Evolutionary conservation across 2,329 filamentous ascomycete species (phyloP).

Genomic region (Trichoderma gracile): DNA sequence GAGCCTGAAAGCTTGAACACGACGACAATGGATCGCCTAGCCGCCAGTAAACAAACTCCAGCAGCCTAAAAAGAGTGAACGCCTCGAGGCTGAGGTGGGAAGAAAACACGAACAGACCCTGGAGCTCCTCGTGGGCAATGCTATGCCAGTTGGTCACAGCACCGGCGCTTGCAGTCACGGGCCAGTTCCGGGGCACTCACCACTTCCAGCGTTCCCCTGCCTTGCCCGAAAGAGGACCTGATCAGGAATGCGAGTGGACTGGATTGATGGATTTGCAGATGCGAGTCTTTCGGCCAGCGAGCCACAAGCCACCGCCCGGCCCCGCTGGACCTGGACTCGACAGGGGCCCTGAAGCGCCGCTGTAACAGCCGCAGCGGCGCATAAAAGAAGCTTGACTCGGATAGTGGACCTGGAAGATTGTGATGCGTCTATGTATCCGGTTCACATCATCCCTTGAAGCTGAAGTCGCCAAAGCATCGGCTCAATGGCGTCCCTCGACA

Average conservation of each 20-base stretch:
- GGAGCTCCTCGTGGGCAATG: background rate
- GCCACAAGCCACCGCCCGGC: background rate
- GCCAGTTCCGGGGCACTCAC: background rate
- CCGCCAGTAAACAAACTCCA: background rate
- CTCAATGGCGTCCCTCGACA: too few relatives aligned
- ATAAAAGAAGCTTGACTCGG: background rate
- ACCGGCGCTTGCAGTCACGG: slow-evolving; percentile 13
- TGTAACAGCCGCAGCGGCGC: background rate
- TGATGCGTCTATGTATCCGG: too few relatives aligned
- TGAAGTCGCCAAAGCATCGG: too few relatives aligned
- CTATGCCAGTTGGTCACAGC: slow-evolving; percentile 10
- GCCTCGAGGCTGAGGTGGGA: slow-evolving; percentile 8
- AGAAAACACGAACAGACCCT: background rate
- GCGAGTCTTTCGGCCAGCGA: slow-evolving; percentile 14
- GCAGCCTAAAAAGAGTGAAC: background rate
- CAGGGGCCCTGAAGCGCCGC: background rate
- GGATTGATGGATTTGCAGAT: too few relatives aligned
- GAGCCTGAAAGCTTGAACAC: background rate
- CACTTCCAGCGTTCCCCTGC: too few relatives aligned
- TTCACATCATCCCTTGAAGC: too few relatives aligned
- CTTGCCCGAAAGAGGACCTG: too few relatives aligned
- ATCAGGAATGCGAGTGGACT: too few relatives aligned
- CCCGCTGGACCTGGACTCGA: background rate
- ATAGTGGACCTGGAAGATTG: too few relatives aligned
- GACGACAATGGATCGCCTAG: background rate